Percentiles rank a stretch among this genome's conserved stretches.
Conservation (phyloP, 495 filamentous ascomycete genomes). For the Lasiosphaeris hirsuta region DNA sequence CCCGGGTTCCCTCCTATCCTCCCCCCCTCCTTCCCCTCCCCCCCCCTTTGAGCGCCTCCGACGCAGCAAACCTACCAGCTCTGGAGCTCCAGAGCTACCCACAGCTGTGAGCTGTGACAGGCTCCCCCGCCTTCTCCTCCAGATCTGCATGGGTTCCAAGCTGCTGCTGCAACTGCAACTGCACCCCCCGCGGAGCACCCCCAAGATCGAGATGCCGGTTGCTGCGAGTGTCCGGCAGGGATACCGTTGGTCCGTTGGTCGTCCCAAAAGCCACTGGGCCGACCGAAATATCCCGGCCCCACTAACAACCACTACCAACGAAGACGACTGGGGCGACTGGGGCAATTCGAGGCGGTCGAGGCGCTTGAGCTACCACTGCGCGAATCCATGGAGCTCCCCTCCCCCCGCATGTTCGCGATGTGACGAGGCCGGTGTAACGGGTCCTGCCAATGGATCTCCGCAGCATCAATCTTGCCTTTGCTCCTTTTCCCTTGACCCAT, state of each 20-base stretch:
- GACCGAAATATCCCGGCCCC: constrained; percentile 7
- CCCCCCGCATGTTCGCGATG: constrained; percentile 12
- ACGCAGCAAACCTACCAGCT: no score
- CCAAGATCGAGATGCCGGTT: constrained; percentile 7
- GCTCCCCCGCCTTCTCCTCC: constrained; percentile 6
- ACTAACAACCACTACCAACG: background rate
- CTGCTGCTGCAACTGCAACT: background rate
- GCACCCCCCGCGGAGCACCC: constrained; percentile 11
- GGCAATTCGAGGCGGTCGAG: no score
- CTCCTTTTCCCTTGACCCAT: background rate
- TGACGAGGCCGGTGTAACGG: constrained; percentile 9
- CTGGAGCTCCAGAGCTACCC: no score
- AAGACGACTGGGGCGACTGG: no score
- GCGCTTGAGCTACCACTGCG: no score
- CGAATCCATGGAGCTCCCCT: no score
- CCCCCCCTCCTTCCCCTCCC: constrained; percentile 5
- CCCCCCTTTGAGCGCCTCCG: background rate
- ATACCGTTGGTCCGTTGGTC: background rate
- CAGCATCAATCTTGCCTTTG: background rate
- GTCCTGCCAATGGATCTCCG: constrained; percentile 6
- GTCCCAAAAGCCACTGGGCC: background rate
- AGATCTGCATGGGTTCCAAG: constrained; percentile 1
- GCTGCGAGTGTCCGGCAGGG: constrained; percentile 5
- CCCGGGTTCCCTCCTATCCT: constrained; percentile 1
- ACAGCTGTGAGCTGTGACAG: background rate